Evolutionary conservation across 2,329 filamentous ascomycete species (phyloP), one percentile per base, ranked within the genome.

Genomic region (Colletotrichum tamarilloi): DNA sequence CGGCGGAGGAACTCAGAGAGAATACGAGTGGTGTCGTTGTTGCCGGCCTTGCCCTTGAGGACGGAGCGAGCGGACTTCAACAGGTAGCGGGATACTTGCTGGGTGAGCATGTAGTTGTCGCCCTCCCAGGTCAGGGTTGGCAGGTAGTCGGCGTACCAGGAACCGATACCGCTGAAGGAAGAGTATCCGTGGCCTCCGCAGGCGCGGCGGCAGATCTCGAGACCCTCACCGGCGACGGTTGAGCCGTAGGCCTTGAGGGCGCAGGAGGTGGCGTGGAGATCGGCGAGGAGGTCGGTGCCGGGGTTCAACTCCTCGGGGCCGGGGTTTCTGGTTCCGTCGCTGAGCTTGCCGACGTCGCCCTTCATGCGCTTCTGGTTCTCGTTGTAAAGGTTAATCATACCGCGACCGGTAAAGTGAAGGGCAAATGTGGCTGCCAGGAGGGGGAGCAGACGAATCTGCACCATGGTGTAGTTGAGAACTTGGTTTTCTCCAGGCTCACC

Each of bases 61-160:
- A 95, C 93, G 1, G 89, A 87, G 55, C 93, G 91, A 0, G 92
- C 93, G 3, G 92, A 91, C 87, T 95, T 95, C 76, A 95, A 88
- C 58, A 95, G 88, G 78, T 95, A 95, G 71, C 92, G 89, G 3
- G 92, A 92, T 3, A 95, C 93, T 83, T 95, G 93, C 81, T 95
- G 93, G 11, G 92, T 94, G 72, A 95, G 85, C 93, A 95, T 94
- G 85, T 93, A 95, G 85, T 94, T 94, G 84, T 94, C 93, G 57
- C 93, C 93, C 80, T 95, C 93, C 91, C 92, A 94, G 11, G 92
- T 94, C 4, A 86, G 84, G 3, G 82, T 84, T n/a, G 93, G 92
- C 1, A 95, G 86, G 79, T 95, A 94, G 80, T 95, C 93, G 32
- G 92, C 87, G 77, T 94, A 95, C 88, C 90, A 93, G 22, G 88